A percentile compares a stretch with the other conserved stretches of the same genome.
Evolutionary conservation across 208 protist genomes (phyloP).

Genomic region (Leishmania mexicana): DNA sequence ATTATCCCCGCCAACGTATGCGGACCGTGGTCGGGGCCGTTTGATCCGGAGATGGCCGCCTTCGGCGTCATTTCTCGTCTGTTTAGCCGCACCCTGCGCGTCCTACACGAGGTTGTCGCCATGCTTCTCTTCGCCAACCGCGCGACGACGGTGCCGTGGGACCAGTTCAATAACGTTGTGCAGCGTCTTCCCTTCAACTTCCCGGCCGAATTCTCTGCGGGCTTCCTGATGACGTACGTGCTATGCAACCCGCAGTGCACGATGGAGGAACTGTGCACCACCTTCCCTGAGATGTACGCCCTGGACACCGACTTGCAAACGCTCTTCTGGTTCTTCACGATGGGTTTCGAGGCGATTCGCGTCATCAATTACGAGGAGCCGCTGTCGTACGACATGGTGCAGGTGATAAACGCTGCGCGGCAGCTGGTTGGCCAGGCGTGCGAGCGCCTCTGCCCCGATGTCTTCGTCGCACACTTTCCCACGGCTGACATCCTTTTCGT

Average conservation of each 20-base stretch:
- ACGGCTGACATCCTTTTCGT: slow-evolving; percentile 22
- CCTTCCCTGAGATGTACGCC: slow-evolving; percentile 63
- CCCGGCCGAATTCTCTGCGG: slow-evolving; percentile 76
- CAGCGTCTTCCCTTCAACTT: slow-evolving; percentile 63
- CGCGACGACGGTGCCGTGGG: slow-evolving; percentile 51
- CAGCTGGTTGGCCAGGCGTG: slow-evolving; percentile 41
- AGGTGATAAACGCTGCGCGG: slow-evolving; percentile 41
- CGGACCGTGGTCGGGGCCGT: slow-evolving; percentile 70
- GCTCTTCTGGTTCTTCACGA: slow-evolving; percentile 86
- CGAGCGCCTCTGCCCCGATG: slow-evolving; percentile 39
- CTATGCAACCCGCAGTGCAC: slow-evolving; percentile 64
- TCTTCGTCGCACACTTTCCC: slow-evolving; percentile 27
- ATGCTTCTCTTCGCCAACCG: slow-evolving; percentile 58
- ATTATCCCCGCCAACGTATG: slow-evolving; percentile 80
- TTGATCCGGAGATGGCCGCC: slow-evolving; percentile 83
- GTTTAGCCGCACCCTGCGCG: slow-evolving; percentile 66
- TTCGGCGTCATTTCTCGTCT: slow-evolving; percentile 79
- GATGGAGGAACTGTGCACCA: slow-evolving; percentile 44
- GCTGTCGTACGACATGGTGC: slow-evolving; percentile 29
- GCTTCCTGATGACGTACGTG: slow-evolving; percentile 80
- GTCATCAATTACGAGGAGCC: slow-evolving; percentile 44
- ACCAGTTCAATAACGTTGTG: slow-evolving; percentile 56
- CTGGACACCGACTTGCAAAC: slow-evolving; percentile 66
- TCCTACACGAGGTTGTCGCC: slow-evolving; percentile 73
- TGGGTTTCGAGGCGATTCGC: slow-evolving; percentile 55